These are phyloP conservation scores for Cronartium quercuum DNA, from an alignment of 1,284 basidiomycete genomes.

Conservation along the genomic window DNA sequence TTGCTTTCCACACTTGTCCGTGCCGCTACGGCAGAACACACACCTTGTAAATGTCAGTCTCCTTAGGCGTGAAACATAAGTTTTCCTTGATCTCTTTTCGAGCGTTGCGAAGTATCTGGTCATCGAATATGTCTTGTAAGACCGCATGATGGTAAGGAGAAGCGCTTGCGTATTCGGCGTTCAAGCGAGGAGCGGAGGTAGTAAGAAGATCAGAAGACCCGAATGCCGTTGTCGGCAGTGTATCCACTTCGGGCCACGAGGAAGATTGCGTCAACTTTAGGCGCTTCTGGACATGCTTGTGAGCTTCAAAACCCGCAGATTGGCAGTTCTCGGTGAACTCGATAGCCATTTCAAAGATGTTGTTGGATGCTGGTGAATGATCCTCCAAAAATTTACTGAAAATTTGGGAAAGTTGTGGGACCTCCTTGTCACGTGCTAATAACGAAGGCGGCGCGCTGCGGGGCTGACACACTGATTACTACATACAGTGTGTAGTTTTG, in stretches of 20 bases:
- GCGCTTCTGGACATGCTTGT: background rate
- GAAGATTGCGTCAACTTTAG: background rate
- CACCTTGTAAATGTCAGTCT: conserved; percentile 98
- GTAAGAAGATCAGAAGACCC: conserved; percentile 15
- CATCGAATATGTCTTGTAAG: conserved; percentile 22
- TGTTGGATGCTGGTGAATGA: too few species aligned
- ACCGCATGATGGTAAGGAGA: conserved; percentile 27
- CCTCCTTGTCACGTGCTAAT: too few species aligned
- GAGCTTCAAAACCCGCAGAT: background rate
- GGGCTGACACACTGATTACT: too few species aligned
- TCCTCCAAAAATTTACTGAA: too few species aligned
- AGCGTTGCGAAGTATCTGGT: conserved; percentile 41
- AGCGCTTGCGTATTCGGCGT: conserved; percentile 19
- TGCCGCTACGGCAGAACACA: conserved; percentile 38
- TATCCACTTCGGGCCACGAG: too few species aligned
- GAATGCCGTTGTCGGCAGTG: conserved; percentile 14
- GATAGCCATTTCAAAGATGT: background rate
- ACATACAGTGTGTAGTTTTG: too few species aligned
- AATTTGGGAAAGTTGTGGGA: too few species aligned
- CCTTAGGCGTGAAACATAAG: conserved; percentile 88
- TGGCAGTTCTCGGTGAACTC: background rate
- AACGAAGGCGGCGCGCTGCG: too few species aligned
- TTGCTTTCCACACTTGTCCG: too few species aligned
- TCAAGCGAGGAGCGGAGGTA: conserved; percentile 13
- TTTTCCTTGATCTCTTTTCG: conserved; percentile 60